Conservation (phyloP, 306 rosid species). For the Prunus fruticosa region DNA sequence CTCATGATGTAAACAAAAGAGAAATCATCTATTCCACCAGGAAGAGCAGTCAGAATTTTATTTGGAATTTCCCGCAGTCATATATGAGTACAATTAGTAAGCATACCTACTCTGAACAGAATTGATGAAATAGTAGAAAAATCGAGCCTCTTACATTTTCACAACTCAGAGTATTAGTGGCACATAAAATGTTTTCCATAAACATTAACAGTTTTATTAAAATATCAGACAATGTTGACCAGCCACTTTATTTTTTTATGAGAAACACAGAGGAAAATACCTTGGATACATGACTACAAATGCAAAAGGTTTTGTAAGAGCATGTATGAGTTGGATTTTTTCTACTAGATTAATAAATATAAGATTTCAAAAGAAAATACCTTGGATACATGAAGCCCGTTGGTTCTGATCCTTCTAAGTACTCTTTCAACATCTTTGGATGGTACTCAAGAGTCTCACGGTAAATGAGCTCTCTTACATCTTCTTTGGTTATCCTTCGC, state of each 20-base stretch:
- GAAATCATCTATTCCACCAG: not conserved
- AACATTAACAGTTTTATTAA: not conserved
- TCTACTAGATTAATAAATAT: not conserved
- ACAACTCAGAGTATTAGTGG: not conserved
- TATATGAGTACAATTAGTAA: not conserved
- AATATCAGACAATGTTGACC: not conserved
- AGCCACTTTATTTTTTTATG: not conserved
- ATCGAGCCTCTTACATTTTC: not conserved
- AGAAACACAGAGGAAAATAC: not conserved
- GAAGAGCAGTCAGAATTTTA: not conserved
- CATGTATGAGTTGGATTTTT: not conserved
- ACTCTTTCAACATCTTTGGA: conserved; percentile 95
- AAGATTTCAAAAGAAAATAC: conserved; percentile 34
- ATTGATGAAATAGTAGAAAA: not conserved
- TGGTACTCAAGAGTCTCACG: conserved; percentile 93
- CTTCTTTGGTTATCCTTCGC: conserved; percentile 96
- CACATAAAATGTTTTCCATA: no score
- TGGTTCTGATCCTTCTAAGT: conserved; percentile 93
- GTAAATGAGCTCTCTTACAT: conserved; percentile 95
- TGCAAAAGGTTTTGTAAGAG: conserved; percentile 2
- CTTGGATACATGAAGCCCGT: conserved; percentile 98
- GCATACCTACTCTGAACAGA: not conserved
- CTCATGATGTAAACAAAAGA: not conserved
- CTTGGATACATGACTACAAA: not conserved
- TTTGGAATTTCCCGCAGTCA: not conserved